These are phyloP conservation scores for Hymenoscyphus linearis DNA, from an alignment of 2,329 filamentous ascomycete genomes.

Conservation along the genomic window DNA sequence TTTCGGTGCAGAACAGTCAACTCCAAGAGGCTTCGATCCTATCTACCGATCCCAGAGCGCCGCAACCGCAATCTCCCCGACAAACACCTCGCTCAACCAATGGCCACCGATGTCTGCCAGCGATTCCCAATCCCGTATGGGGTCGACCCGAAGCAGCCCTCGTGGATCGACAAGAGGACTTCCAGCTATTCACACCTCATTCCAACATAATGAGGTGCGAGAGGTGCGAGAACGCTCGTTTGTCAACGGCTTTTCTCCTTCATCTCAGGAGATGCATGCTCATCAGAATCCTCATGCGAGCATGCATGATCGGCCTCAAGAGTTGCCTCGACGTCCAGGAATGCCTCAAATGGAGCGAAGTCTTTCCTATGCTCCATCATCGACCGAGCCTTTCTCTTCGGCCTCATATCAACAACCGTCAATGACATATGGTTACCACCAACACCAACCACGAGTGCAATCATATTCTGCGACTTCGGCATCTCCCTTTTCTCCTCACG, in stretches of 20 bases:
- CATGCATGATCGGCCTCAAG: slow-evolving; percentile 10
- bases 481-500: slow-evolving; percentile 15
- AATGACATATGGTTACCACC: slow-evolving; percentile 19
- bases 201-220: background rate
- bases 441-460: slow-evolving; percentile 14
- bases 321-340: slow-evolving; percentile 12
- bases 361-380: background rate
- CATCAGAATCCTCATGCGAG: slow-evolving; percentile 4
- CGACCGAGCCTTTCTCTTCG: slow-evolving; percentile 9
- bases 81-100: background rate
- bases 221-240: background rate
- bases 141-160: background rate
- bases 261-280: background rate
- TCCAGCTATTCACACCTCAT: background rate
- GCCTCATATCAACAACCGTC: slow-evolving; percentile 9
- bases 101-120: background rate
- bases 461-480: slow-evolving; percentile 18
- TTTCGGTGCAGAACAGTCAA: background rate
- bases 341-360: slow-evolving; percentile 10
- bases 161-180: background rate
- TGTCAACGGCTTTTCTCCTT: background rate
- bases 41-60: background rate
- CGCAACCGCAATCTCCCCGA: background rate
- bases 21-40: background rate
- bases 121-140: background rate